Percentiles rank a stretch among this genome's conserved stretches.
These are phyloP conservation scores for Pseudonitzschia multiseries DNA, from an alignment of 108 stramenopile species.

Conservation along the genomic window DNA sequence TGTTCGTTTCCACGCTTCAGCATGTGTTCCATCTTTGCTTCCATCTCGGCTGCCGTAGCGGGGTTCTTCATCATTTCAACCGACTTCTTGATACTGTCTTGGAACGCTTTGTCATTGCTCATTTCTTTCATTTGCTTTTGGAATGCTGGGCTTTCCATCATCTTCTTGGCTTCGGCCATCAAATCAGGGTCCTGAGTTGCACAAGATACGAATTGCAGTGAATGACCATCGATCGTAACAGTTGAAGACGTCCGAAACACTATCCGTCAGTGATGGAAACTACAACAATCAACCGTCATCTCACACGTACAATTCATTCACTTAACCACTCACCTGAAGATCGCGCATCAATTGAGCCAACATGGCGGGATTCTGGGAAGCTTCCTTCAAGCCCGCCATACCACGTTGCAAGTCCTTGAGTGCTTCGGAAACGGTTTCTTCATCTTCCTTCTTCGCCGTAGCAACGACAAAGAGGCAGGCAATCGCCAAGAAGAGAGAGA, in stretches of 20 bases:
- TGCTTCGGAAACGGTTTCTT: slow-evolving; percentile 54
- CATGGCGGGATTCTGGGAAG: slow-evolving; percentile 77
- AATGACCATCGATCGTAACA: slow-evolving; percentile 7
- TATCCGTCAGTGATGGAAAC: not conserved
- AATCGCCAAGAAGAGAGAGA: slow-evolving; percentile 44
- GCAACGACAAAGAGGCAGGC: slow-evolving; percentile 39
- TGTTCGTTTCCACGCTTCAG: slow-evolving; percentile 67
- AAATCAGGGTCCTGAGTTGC: slow-evolving; percentile 73
- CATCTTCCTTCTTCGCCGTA: slow-evolving; percentile 55
- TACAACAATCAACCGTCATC: not conserved
- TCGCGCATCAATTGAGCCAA: slow-evolving; percentile 90
- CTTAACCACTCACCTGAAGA: slow-evolving; percentile 62
- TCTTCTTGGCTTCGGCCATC: slow-evolving; percentile 88
- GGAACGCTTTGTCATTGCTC: slow-evolving; percentile 69
- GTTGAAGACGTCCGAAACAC: not conserved
- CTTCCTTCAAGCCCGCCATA: slow-evolving; percentile 85
- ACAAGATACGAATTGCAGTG: not conserved
- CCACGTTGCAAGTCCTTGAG: slow-evolving; percentile 69
- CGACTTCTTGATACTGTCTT: slow-evolving; percentile 53
- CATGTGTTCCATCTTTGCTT: slow-evolving; percentile 91
- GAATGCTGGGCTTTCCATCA: slow-evolving; percentile 86
- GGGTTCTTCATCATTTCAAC: slow-evolving; percentile 76
- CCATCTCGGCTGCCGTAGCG: slow-evolving; percentile 72
- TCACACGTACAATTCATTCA: not conserved
- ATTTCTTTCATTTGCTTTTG: slow-evolving; percentile 88